Evolutionary conservation across 495 filamentous ascomycete genomes (phyloP), one percentile per base, ranked within the genome.

Genomic region (Penicillium subrubescens): DNA sequence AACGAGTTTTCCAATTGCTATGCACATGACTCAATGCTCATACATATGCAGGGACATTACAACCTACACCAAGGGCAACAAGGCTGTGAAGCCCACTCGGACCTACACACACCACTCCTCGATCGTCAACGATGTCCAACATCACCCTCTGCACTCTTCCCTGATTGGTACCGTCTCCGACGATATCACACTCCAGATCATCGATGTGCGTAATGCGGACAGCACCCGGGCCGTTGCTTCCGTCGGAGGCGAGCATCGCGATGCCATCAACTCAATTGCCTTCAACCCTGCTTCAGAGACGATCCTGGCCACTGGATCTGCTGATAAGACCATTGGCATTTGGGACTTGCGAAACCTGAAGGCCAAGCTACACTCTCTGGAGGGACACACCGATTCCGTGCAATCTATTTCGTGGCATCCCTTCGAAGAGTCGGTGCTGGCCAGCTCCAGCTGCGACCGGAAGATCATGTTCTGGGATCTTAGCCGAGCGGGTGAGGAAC

Each of bases 381-480:
- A 94, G 65, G 92, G 89, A 21, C 96, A 99, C 76, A 85, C 81
- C 48, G 93, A 96, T 65, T 87, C 89, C 12, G 94, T 99, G 52
- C 96, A 93, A 3, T 94, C 92, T 1, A 81, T 99, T 25, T 84
- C 91, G 21, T 99, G 95, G 95, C 92, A 98, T 79, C 96, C 96
- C 2, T 87, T 89, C 52, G 93, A 98, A 73, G 85, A 90, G 61
- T 85, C 89, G 31, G 90, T 99, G 34, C 82, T 99, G 5, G 96
- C 92, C 17, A 97, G 92, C 72, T 90, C 89, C 27, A 93, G 92
- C 69, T 94, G 96, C 67, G 96, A 99, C 73, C 88, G 96, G 15
- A 86, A 96, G 63, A 89, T 99, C 57, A 89, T 94, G 77, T 95
- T 97, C 81, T 99, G 95, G 95, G 96, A 99, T 71, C 79, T 97